Evolutionary conservation across 2,329 filamentous ascomycete genomes (phyloP), one percentile per base, ranked within the genome.

Genomic region (Stemphylium beticola): DNA sequence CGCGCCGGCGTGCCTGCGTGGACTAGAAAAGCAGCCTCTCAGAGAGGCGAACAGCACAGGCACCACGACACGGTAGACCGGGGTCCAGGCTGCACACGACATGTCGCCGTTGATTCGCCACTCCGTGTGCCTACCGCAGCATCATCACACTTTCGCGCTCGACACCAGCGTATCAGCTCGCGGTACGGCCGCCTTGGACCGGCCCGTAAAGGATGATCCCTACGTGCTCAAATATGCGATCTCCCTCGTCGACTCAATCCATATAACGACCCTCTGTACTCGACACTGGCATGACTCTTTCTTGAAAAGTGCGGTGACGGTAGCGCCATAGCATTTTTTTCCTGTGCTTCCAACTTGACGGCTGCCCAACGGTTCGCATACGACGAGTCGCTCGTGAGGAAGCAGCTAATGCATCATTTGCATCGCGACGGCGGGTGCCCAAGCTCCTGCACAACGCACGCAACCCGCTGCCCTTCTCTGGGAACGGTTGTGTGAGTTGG

Each of bases 1-100:
- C 61, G 66, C 70, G 69, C 67, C 66, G 61, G 62, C 66, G 71
- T 71, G 71, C 71, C 69, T 74, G 69, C 69, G 72, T 73, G 60
- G 59, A 46, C 55, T 51, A 52, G 49, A 49, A 57, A 49, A 55
- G 53, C 55, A 65, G 68, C 68, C 67, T 71, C 65, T 71, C 57
- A 67, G 53, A 60, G 54, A 51, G 41, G 60, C 43, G 33, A 37
- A 60, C 31, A 31, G 51, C 62, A 58, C 64, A 66, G 64, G 61
- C 42, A 63, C 64, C 57, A 63, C 36, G 62, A 58, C 51, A 61
- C 59, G 49, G 58, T 58, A 49, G 64, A 61, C 64, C 54, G 58
- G 61, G 62, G 59, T 61, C 47, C 46, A 54, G 45, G 46, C 58
- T 48, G 51, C 58, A 65, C 58, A 38, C 33, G 33, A 43, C 33